These are phyloP conservation scores for Leishmania mexicana DNA, from an alignment of 208 protist genomes.

Conservation along the genomic window DNA sequence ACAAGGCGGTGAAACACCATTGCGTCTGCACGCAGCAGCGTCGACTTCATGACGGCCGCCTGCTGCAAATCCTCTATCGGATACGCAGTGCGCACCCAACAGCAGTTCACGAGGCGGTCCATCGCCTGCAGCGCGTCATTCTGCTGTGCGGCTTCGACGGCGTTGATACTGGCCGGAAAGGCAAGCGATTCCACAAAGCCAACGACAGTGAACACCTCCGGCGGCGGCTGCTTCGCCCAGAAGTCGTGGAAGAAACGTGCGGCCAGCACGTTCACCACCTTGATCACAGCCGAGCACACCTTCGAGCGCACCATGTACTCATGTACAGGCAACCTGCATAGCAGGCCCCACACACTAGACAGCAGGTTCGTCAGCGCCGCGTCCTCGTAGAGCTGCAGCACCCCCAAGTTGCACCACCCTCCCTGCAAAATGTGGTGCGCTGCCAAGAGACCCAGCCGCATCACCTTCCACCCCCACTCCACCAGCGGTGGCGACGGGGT, in stretches of 20 bases:
- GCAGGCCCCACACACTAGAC: constrained; percentile 36
- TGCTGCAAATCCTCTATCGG: constrained; percentile 26
- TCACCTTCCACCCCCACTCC: constrained; percentile 62
- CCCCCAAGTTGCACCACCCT: constrained; percentile 63
- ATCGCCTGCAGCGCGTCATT: constrained; percentile 30
- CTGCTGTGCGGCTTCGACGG: constrained; percentile 26
- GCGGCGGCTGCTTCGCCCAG: constrained; percentile 33
- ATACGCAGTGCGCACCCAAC: constrained; percentile 24
- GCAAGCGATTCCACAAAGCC: constrained; percentile 51
- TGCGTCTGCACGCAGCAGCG: constrained; percentile 26
- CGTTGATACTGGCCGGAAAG: constrained; percentile 29
- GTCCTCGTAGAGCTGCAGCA: constrained; percentile 58
- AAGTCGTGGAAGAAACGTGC: constrained; percentile 54
- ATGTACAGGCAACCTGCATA: constrained; percentile 24
- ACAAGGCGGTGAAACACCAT: constrained; percentile 39
- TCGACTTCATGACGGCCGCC: constrained; percentile 23
- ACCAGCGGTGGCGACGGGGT: constrained; percentile 13
- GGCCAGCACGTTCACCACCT: constrained; percentile 40
- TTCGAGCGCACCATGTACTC: constrained; percentile 44
- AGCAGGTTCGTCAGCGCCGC: constrained; percentile 37
- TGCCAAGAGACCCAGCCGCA: constrained; percentile 39
- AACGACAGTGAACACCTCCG: constrained; percentile 40
- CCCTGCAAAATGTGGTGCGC: constrained; percentile 51
- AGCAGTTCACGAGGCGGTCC: constrained; percentile 36
- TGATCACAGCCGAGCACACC: constrained; percentile 36